Conservation (phyloP, 352 stramenopile species). For the Stramenopiles sp. region DNA sequence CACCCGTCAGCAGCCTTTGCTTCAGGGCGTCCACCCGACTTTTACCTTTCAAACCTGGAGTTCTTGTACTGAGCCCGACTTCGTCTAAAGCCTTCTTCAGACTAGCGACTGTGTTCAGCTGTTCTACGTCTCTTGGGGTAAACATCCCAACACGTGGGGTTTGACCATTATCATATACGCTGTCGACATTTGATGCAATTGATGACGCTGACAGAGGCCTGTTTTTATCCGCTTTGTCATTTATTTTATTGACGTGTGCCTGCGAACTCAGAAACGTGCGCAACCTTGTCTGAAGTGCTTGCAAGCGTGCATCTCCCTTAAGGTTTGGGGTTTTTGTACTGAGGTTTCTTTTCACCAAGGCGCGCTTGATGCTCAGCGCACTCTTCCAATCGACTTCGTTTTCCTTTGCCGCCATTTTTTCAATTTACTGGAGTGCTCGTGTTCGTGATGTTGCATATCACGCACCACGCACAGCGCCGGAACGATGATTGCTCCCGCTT, state of each 20-base stretch:
- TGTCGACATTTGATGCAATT: not conserved
- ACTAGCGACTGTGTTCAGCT: not conserved
- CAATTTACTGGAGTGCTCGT: no score
- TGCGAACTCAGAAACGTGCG: not conserved
- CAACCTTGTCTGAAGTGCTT: not conserved
- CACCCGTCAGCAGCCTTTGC: not conserved
- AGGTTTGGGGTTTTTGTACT: not conserved
- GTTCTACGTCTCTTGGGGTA: not conserved
- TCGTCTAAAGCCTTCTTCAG: not conserved
- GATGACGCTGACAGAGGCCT: not conserved
- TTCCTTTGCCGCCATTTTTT: not conserved
- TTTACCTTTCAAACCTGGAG: not conserved
- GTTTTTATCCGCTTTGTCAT: not conserved
- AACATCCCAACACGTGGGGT: not conserved
- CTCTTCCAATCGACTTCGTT: not conserved
- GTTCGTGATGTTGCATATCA: no score
- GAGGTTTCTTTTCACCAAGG: not conserved
- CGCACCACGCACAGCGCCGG: no score
- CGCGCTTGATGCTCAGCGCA: not conserved
- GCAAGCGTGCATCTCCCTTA: not conserved
- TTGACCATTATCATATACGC: not conserved
- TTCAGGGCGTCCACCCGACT: not conserved
- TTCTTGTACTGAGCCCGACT: not conserved
- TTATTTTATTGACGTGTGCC: not conserved
- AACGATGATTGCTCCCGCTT: no score